phyloP scores from a whole-genome alignment of 139 green algal genomes.

The Picochlorum sp. region DNA sequence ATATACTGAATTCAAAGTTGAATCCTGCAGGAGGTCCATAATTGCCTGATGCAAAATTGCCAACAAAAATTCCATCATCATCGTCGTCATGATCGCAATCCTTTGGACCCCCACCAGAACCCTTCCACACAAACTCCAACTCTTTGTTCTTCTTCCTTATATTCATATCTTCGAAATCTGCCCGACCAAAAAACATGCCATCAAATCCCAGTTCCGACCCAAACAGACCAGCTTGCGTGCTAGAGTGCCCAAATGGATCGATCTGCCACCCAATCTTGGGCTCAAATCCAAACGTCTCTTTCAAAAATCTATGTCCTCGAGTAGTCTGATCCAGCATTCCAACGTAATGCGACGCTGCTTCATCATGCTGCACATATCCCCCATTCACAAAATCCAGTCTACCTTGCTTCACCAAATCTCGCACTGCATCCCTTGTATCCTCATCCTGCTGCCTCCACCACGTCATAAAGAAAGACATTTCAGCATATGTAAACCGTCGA shows the following conservation, averaged over 20 bases:
- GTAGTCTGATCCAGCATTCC: slow-evolving; percentile 89
- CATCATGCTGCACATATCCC: slow-evolving; percentile 82
- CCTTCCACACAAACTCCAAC: slow-evolving; percentile 43
- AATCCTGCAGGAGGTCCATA: slow-evolving; percentile 74
- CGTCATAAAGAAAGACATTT: slow-evolving; percentile 75
- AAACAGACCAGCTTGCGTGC: slow-evolving; percentile 70
- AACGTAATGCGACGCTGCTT: slow-evolving; percentile 71
- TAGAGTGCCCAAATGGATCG: slow-evolving; percentile 87
- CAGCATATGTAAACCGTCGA: slow-evolving; percentile 67
- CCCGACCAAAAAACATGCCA: slow-evolving; percentile 73
- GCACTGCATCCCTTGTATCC: slow-evolving; percentile 31
- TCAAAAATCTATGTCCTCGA: slow-evolving; percentile 63
- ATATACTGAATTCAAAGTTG: slow-evolving; percentile 50
- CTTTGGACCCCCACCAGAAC: slow-evolving; percentile 24
- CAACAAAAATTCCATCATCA: slow-evolving; percentile 39
- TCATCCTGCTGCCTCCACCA: slow-evolving; percentile 72
- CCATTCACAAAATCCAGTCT: slow-evolving; percentile 77
- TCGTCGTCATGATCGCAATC: slow-evolving; percentile 37
- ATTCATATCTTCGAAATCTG: slow-evolving; percentile 66
- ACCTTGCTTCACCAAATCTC: slow-evolving; percentile 34
- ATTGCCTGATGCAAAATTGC: slow-evolving; percentile 50
- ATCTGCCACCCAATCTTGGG: slow-evolving; percentile 78
- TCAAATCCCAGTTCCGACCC: slow-evolving; percentile 59
- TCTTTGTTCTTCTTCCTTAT: neutral
- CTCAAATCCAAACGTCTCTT: slow-evolving; percentile 42